A percentile compares a stretch with the other conserved stretches of the same genome.
phyloP scores from a whole-genome alignment of 1,139 yeast species.

The Debaryomyces sp. region DNA sequence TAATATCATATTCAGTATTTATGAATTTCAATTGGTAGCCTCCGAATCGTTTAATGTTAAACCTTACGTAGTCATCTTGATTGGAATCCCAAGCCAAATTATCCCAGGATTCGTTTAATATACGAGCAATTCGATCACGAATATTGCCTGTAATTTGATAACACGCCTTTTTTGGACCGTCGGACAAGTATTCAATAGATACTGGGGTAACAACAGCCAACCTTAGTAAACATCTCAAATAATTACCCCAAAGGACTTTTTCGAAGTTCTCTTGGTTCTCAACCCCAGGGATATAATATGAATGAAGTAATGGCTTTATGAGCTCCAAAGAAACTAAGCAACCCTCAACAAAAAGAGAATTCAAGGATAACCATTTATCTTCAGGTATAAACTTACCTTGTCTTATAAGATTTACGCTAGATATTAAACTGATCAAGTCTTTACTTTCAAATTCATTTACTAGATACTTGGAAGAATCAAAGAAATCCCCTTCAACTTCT shows the following conservation, averaged over 20 bases:
- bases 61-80: conserved; percentile 59
- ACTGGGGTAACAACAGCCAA: conserved; percentile 59
- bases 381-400: conserved; percentile 66
- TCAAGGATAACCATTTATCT: conserved; percentile 69
- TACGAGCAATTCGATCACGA: conserved; percentile 58
- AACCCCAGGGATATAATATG: conserved; percentile 57
- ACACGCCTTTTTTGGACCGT: conserved; percentile 75
- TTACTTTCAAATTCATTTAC: conserved; percentile 40
- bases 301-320: conserved; percentile 56
- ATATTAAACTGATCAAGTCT: conserved; percentile 49
- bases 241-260: conserved; percentile 65
- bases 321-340: conserved; percentile 60
- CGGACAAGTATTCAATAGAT: conserved; percentile 64
- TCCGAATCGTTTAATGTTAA: conserved; percentile 64
- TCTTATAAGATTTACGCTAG: conserved; percentile 60
- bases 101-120: conserved; percentile 72
- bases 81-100: conserved; percentile 70
- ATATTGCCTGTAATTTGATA: conserved; percentile 64
- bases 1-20: conserved; percentile 58
- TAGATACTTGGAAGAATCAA: conserved; percentile 34
- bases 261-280: conserved; percentile 52
- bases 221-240: conserved; percentile 58
- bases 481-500: conserved; percentile 34
- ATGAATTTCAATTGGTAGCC: conserved; percentile 75
- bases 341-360: conserved; percentile 63